Base-by-base conservation (phyloP, 805 yeast genomes). In the Candida namnaoensis region DNA sequence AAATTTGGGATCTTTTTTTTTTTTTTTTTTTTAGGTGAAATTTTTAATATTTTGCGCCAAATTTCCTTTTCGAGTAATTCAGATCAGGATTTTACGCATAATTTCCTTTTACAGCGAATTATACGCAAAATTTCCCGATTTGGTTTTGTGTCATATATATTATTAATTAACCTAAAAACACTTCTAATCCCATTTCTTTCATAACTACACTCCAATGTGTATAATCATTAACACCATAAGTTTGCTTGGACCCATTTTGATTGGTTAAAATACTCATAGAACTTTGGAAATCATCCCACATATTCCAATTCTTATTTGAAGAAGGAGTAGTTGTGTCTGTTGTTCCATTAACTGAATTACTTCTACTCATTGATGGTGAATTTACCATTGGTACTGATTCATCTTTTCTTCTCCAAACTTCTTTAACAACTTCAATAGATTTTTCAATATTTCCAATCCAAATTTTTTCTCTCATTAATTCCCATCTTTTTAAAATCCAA, bases 151-250 rank as follows among this genome's bases (percentile, higher is more conserved):
- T 26, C 28, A 26, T 8, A 26, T 26, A 26, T 10, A 26, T 26
- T 10, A 3, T 10, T 38, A n/a, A 38, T 11, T 19, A 19, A 19
- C 57, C 86, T 39, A 81, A 62, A 32, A 80, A 56, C 9, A 81
- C 81, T 53, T 81, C 87, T 85, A 87, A 79, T 1, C 79, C 78
- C 87, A 88, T 80, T 47, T 81, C 86, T 49, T 74, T 71, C 86
- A 81, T 81, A 13, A 81, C 77, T 0, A 74, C 62, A 42, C 78
- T 74, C 88, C 88, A 81, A 56, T 81, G 86, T 7, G 78, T 59
- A 61, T 73, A 66, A 28, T 76, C 68, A 38, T 64, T 62, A 35
- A 77, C 64, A 1, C 72, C 72, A 32, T 64, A 65, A 32, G 64
- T 68, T 12, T 62, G 19, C 13, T 34, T 14, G 6, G 33, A 30